Evolutionary conservation across 1,284 basidiomycete species (phyloP).

Genomic region (Cutaneotrichosporon cavernicola): DNA sequence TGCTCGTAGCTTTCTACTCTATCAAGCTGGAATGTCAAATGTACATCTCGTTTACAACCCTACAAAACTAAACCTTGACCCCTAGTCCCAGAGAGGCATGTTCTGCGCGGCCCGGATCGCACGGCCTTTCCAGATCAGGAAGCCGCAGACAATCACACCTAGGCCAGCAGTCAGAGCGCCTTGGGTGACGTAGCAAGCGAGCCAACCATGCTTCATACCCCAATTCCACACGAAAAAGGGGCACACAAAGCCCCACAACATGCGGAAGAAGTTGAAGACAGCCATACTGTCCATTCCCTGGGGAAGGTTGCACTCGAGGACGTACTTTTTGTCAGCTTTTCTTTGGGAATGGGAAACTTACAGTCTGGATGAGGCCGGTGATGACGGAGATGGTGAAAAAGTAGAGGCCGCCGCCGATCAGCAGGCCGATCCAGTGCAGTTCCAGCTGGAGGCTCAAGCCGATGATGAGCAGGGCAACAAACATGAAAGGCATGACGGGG

Average conservation of each 20-base stretch:
- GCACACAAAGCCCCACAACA: constrained; percentile 44
- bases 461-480: constrained; percentile 41
- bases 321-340: constrained; percentile 29
- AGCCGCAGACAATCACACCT: constrained; percentile 28
- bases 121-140: constrained; percentile 40
- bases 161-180: constrained; percentile 36
- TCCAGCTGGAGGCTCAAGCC: constrained; percentile 39
- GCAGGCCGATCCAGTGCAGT: constrained; percentile 46
- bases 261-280: constrained; percentile 52
- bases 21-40: background rate
- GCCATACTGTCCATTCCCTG: constrained; percentile 47
- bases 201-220: constrained; percentile 36
- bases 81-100: constrained; percentile 28
- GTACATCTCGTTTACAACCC: too few species aligned
- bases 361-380: constrained; percentile 34
- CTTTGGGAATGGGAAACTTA: background rate
- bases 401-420: constrained; percentile 45
- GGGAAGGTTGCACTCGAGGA: constrained; percentile 46
- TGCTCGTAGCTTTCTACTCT: too few species aligned
- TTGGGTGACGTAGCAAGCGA: constrained; percentile 38
- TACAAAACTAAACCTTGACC: too few species aligned
- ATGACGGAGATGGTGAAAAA: constrained; percentile 41
- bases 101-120: constrained; percentile 30
- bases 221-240: constrained; percentile 49
- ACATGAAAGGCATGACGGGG: constrained; percentile 32